Conservation (phyloP, 2,329 filamentous ascomycete genomes). For the Alternaria alternata region DNA sequence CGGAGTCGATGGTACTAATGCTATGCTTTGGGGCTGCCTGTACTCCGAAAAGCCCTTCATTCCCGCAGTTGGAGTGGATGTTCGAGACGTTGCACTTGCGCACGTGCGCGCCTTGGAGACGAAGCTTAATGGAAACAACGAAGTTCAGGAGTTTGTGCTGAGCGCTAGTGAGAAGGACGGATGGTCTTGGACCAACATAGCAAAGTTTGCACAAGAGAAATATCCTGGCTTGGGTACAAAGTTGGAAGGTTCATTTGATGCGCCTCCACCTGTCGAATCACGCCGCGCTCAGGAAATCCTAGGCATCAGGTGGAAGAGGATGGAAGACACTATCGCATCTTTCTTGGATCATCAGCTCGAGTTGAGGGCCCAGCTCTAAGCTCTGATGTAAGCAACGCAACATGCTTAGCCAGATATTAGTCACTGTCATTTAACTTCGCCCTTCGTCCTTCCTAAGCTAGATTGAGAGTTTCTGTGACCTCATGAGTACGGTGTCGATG, state of each 20-base stretch:
- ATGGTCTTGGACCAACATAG: constrained; percentile 25
- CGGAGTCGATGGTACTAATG: constrained; percentile 28
- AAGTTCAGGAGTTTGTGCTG: neutral
- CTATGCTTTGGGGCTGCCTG: constrained; percentile 22
- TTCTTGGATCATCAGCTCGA: neutral
- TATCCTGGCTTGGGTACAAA: constrained; percentile 23
- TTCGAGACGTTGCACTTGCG: constrained; percentile 37
- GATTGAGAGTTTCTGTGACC: no score
- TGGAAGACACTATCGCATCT: constrained; percentile 13
- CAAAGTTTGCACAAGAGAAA: constrained; percentile 20
- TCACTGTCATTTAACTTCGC: neutral
- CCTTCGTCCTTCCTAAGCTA: neutral
- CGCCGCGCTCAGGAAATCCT: constrained; percentile 23
- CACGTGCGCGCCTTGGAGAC: constrained; percentile 30
- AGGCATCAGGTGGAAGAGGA: constrained; percentile 20
- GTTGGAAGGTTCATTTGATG: constrained; percentile 10
- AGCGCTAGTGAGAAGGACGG: constrained; percentile 7
- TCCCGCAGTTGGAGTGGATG: constrained; percentile 28
- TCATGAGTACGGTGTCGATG: no score
- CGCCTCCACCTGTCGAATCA: constrained; percentile 15
- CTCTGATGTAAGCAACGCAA: neutral
- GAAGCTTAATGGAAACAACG: neutral
- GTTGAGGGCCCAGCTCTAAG: neutral
- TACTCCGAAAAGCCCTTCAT: constrained; percentile 18
- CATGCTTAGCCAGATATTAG: neutral